Evolutionary conservation across 495 filamentous ascomycete genomes (phyloP), one percentile per base, ranked within the genome.

Genomic region (Glarea lozoyensis): DNA sequence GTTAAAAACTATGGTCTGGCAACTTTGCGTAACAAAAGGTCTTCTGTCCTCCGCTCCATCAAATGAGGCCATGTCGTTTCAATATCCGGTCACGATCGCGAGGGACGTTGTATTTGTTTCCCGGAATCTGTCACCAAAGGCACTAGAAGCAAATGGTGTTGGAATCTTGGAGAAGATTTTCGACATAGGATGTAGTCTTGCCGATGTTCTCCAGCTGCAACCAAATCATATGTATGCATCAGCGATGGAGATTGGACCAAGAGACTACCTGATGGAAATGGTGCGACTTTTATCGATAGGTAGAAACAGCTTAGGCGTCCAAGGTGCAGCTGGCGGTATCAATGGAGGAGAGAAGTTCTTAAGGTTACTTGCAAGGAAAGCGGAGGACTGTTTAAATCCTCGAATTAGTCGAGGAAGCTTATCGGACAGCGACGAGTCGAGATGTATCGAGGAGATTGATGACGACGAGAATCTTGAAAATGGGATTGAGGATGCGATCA

Each of bases 1-100:
- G 76, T 62, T 81, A 0, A 67, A 72, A 19, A 62, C 70, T 1
- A 70, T 78, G 50, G 68, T 78, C 47, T 81, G 76, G 76, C 75
- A 71, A 36, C 56, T 75, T 16, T 75, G 74, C 7, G 72, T 78
- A 59, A 66, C 58, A 1, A 64, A 69, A 44, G 56, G 63, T 12
- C 60, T 76, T 0, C 68, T 77, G 2, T 45, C 36, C 2, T 41
- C 36, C 24, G 5, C 17, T 10, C 24, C 42, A 10, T 6, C 36
- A 10, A 23, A 41, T 12, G 37, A 45, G 18, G 22, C 21, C 16
- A 43, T 49, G 46, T 32, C 33, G 16, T 49, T 49, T 22, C 39
- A 39, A 10, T 49, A 49, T 29, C 46, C 46, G 2, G 27, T 49
- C 2, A 32, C 40, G 3, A 49, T 49, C 12, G 46, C 46, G 1